These are phyloP conservation scores for Glutinoglossum americanum DNA, from an alignment of 495 filamentous ascomycete genomes.

Conservation along the genomic window DNA sequence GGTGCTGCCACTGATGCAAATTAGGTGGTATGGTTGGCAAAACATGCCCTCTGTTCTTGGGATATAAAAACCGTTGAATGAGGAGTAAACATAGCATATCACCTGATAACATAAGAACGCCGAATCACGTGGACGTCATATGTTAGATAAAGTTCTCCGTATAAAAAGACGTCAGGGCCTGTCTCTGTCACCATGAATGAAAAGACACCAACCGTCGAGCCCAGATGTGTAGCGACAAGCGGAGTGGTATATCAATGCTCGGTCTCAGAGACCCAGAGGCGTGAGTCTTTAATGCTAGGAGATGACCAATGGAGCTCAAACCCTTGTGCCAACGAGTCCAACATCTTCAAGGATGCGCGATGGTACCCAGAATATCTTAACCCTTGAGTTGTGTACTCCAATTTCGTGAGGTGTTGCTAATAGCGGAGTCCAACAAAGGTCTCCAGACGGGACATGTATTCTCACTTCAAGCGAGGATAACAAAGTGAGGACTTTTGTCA, in stretches of 20 bases:
- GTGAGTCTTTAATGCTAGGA: background rate
- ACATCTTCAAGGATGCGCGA: background rate
- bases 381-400: background rate
- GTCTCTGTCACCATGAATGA: background rate
- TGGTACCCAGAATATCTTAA: background rate
- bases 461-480: slow-evolving; percentile 54
- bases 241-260: background rate
- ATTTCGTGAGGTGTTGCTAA: background rate
- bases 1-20: background rate
- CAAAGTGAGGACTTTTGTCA: slow-evolving; percentile 43
- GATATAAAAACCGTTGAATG: background rate
- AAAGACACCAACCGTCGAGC: background rate
- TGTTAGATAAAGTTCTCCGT: background rate
- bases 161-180: background rate
- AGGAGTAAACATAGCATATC: too few species aligned
- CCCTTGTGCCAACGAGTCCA: background rate
- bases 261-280: background rate
- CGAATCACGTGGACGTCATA: background rate
- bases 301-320: background rate
- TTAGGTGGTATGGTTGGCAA: background rate
- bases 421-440: background rate
- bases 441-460: slow-evolving; percentile 59
- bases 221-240: background rate
- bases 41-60: background rate
- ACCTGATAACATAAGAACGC: too few species aligned